A percentile compares a stretch with the other conserved stretches of the same genome.
Conservation (phyloP, 176 grass and related monocot genomes). For the Dactylis glomerata region DNA sequence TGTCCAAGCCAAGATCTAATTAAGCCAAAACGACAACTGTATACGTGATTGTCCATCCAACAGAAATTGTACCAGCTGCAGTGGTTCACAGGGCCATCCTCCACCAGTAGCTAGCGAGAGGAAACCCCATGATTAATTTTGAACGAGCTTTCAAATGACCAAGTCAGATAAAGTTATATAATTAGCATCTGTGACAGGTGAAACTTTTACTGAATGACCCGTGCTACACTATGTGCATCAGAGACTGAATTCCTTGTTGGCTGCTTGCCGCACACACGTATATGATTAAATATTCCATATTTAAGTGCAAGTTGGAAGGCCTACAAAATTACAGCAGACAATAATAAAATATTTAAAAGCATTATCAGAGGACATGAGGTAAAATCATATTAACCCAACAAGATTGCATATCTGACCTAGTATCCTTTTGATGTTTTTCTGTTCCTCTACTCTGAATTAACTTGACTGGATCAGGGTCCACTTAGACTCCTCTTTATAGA, state of each 20-base stretch:
- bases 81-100: slow-evolving; percentile 13
- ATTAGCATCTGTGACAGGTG: neutral
- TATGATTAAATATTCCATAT: too few relatives aligned
- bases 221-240: too few relatives aligned
- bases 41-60: slow-evolving; percentile 5
- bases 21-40: neutral
- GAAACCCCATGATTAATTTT: neutral
- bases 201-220: too few relatives aligned
- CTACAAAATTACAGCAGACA: too few relatives aligned
- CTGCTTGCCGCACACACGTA: too few relatives aligned
- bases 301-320: too few relatives aligned
- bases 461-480: too few relatives aligned
- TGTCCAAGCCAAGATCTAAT: neutral
- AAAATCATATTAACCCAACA: neutral
- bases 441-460: neutral
- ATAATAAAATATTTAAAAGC: neutral
- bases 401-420: neutral
- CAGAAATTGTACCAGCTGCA: slow-evolving; percentile 2
- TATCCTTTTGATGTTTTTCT: too few relatives aligned
- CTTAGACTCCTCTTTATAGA: neutral
- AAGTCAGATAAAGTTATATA: neutral
- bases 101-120: slow-evolving; percentile 3
- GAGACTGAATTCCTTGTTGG: too few relatives aligned
- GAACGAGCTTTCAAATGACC: slow-evolving; percentile 8
- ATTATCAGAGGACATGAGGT: neutral